phyloP scores from a whole-genome alignment of 768 basidiomycete genomes.

The Neoboletus brunneissimus region DNA sequence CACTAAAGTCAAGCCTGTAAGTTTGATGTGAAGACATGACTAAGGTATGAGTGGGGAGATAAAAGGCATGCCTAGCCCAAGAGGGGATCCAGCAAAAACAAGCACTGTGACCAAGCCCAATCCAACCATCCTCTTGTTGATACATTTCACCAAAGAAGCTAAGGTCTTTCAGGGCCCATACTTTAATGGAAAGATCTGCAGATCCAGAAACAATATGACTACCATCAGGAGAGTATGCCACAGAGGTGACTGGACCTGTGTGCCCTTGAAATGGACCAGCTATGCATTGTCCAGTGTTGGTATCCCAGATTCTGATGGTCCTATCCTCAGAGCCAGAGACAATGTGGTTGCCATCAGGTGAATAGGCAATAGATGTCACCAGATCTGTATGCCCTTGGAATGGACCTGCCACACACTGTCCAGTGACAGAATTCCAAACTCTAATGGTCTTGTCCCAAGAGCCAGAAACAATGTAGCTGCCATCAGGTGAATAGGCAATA shows the following conservation, averaged over 20 bases:
- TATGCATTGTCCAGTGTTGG: conserved; percentile 12
- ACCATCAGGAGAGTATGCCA: conserved; percentile 20
- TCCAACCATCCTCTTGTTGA: conserved; percentile 16
- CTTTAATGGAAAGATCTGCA: conserved; percentile 8
- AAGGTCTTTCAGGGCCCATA: conserved; percentile 3
- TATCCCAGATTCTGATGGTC: conserved; percentile 19
- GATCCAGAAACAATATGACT: conserved; percentile 18
- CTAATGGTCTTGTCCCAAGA: conserved; percentile 25
- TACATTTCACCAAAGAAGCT: neutral
- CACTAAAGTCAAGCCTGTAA: conserved; percentile 12
- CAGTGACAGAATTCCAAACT: conserved; percentile 17
- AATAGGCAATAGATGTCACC: conserved; percentile 15
- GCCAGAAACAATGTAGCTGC: conserved; percentile 22
- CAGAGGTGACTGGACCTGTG: neutral
- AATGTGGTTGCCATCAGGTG: conserved; percentile 17
- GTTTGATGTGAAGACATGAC: conserved; percentile 9
- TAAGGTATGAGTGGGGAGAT: conserved; percentile 15
- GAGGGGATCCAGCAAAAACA: conserved; percentile 20
- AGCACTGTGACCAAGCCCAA: conserved; percentile 8
- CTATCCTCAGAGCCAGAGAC: conserved; percentile 19
- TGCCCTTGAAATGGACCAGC: conserved; percentile 18
- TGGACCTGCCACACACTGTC: conserved; percentile 20
- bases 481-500: conserved; percentile 24
- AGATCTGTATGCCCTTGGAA: conserved; percentile 17
- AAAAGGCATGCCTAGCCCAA: conserved; percentile 17